Base-by-base conservation (phyloP, 169 alveolate species). In the Neospora caninum region DNA sequence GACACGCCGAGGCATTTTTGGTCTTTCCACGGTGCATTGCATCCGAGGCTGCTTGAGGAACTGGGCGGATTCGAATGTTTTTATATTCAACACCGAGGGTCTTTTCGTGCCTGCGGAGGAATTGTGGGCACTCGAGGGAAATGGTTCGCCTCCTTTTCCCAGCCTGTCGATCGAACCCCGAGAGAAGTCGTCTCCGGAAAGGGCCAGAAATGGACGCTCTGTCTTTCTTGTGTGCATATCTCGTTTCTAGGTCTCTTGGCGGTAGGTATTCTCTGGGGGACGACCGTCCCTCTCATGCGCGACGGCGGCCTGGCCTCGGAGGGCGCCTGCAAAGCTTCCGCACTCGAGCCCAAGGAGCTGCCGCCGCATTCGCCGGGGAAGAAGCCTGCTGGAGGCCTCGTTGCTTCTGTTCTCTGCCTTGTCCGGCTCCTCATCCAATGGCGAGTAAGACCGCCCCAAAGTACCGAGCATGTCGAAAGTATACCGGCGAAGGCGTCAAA, bases 221-320 rank as follows among this genome's bases (percentile, higher is more conserved):
- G 31, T 64, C 34, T 64, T 29, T 6, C 73, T 22, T 64, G 7
- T 27, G 25, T 22, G 34, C 73, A 10, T 22, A 29, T 27, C 0
- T 7, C 18, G 64, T 53, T 64, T 64, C 20, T 49, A 89, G 93
- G 93, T 42, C 53, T 89, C 36, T n/a, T 89, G 78, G 45, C 53
- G 10, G 93, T 89, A 7, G 93, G 93, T 0, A 38, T 54, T 38
- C 86, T 89, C 49, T 89, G 93, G 93, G 93, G 93, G 16, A 73
- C 41, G 49, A 69, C 93, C 39, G 39, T 70, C 43, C 93, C 93
- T 80, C 88, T 89, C 54, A 58, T 89, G 88, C 93, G 93, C 36
- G 20, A 29, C 10, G 93, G 80, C 39, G 80, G 88, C 36, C 42
- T 39, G 20, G 88, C 36, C 36, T 54, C 38, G 78, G 67, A 39